These are phyloP conservation scores for Cordyceps cicadae DNA, from an alignment of 2,329 filamentous ascomycete species.

Conservation along the genomic window DNA sequence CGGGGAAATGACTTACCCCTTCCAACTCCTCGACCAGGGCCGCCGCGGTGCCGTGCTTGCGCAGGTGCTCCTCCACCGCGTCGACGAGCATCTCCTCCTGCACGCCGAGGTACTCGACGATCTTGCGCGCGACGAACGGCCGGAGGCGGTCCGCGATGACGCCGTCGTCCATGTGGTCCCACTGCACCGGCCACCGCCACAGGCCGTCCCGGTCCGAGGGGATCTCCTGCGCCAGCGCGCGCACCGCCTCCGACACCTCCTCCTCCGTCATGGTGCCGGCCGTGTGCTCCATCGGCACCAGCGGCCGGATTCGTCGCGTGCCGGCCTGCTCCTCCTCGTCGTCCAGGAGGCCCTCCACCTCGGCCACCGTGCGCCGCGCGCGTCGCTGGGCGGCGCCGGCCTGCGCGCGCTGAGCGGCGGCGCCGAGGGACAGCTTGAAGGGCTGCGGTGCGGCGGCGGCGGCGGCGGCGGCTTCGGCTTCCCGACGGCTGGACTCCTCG, in stretches of 20 bases:
- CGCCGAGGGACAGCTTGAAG: slow-evolving; percentile 89
- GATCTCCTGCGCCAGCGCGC: slow-evolving; percentile 80
- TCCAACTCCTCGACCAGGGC: slow-evolving; percentile 78
- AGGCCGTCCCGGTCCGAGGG: slow-evolving; percentile 77
- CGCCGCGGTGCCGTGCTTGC: slow-evolving; percentile 64
- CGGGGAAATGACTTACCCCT: slow-evolving; percentile 57
- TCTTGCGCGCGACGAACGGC: slow-evolving; percentile 96
- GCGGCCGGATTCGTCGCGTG: slow-evolving; percentile 58
- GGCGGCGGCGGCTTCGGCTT: slow-evolving; percentile 26
- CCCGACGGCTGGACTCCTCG: slow-evolving; percentile 57
- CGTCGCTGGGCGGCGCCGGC: slow-evolving; percentile 41
- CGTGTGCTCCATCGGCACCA: slow-evolving; percentile 65
- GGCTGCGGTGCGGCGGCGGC: slow-evolving; percentile 54
- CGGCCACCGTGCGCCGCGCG: slow-evolving; percentile 70
- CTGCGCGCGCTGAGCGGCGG: slow-evolving; percentile 67
- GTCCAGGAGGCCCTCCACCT: slow-evolving; percentile 89
- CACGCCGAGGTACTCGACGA: slow-evolving; percentile 91
- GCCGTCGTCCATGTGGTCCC: slow-evolving; percentile 79
- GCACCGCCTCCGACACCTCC: slow-evolving; percentile 73
- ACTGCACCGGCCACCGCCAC: slow-evolving; percentile 89
- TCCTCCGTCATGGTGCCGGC: slow-evolving; percentile 63
- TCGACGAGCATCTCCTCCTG: slow-evolving; percentile 95
- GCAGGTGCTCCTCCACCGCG: slow-evolving; percentile 79
- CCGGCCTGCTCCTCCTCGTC: slow-evolving; percentile 78
- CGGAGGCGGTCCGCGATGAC: slow-evolving; percentile 78